A percentile compares a stretch with the other conserved stretches of the same genome.
These are phyloP conservation scores for Spathaspora boniae DNA, from an alignment of 805 yeast species.

Conservation along the genomic window DNA sequence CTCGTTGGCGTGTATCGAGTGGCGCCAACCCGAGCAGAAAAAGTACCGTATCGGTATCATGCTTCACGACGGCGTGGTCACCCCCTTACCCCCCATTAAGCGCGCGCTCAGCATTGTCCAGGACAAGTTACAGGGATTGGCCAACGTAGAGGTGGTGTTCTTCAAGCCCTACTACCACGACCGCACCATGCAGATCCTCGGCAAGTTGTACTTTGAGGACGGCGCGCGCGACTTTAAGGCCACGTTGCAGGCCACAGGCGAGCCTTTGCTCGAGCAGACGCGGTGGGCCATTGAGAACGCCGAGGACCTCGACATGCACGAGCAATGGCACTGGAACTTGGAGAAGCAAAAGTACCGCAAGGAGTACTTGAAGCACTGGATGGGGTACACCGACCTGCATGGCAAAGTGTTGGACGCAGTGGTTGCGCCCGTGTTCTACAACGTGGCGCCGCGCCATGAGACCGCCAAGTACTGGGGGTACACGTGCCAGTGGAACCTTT, in stretches of 20 bases:
- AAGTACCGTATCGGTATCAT: conserved; percentile 12
- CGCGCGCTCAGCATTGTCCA: conserved; percentile 12
- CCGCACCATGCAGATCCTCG: conserved; percentile 10
- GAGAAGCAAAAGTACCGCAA: conserved; percentile 15
- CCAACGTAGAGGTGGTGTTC: conserved; percentile 10
- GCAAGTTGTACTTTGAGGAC: conserved; percentile 14
- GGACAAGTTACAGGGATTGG: conserved; percentile 1
- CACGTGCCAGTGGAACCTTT: conserved; percentile 17
- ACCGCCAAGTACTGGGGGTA: conserved; percentile 21
- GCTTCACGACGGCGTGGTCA: conserved; percentile 13
- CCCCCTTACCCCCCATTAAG: conserved; percentile 17
- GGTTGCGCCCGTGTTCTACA: conserved; percentile 17
- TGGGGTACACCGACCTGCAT: conserved; percentile 5
- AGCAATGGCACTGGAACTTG: conserved; percentile 15
- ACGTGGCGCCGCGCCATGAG: conserved; percentile 15
- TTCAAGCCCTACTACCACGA: conserved; percentile 13
- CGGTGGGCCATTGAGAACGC: conserved; percentile 13
- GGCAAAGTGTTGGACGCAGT: conserved; percentile 13
- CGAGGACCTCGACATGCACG: conserved; percentile 11
- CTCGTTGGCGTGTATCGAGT: conserved; percentile 42
- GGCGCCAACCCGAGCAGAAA: conserved; percentile 35
- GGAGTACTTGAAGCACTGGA: conserved; percentile 16
- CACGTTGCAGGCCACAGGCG: conserved; percentile 11
- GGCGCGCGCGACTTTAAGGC: conserved; percentile 15
- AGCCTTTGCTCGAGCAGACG: conserved; percentile 14